These are phyloP conservation scores for Teratosphaeria viscida DNA, from an alignment of 2,329 filamentous ascomycete genomes.

Conservation along the genomic window DNA sequence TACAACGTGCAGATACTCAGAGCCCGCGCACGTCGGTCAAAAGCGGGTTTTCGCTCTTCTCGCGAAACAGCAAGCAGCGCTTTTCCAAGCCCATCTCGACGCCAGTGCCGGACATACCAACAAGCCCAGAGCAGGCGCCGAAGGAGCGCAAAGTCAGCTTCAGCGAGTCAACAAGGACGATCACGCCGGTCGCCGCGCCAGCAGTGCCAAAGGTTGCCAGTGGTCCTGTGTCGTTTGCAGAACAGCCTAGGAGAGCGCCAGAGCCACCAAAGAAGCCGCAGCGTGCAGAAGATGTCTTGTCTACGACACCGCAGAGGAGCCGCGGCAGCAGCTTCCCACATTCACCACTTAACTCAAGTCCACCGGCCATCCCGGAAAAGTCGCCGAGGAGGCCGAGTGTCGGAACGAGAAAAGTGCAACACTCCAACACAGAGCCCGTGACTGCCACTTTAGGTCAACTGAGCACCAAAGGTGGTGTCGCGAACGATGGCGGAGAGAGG, in stretches of 20 bases:
- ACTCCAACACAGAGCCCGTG: background rate
- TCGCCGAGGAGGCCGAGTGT: constrained; percentile 5
- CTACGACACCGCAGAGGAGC: constrained; percentile 3
- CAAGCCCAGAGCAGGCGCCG: background rate
- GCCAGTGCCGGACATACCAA: background rate
- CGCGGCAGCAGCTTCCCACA: background rate
- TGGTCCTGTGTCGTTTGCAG: constrained; percentile 3
- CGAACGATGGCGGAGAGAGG: background rate
- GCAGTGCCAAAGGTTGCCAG: background rate
- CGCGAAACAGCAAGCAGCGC: constrained; percentile 1
- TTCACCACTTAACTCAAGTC: background rate
- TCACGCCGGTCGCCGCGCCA: background rate
- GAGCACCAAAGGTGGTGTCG: background rate
- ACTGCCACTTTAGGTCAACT: background rate
- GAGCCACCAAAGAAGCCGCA: constrained; percentile 12
- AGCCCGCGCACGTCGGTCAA: background rate
- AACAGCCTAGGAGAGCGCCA: constrained; percentile 9
- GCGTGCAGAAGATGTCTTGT: constrained; percentile 6
- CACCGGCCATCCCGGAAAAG: constrained; percentile 11
- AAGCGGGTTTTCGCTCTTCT: background rate
- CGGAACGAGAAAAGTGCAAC: background rate
- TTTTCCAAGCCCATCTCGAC: constrained; percentile 2
- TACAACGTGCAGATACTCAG: background rate
- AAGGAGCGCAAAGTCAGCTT: background rate
- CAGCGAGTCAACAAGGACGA: background rate